Evolutionary conservation across 2,329 filamentous ascomycete species (phyloP).

Genomic region (Trichophyton mentagrophytes): DNA sequence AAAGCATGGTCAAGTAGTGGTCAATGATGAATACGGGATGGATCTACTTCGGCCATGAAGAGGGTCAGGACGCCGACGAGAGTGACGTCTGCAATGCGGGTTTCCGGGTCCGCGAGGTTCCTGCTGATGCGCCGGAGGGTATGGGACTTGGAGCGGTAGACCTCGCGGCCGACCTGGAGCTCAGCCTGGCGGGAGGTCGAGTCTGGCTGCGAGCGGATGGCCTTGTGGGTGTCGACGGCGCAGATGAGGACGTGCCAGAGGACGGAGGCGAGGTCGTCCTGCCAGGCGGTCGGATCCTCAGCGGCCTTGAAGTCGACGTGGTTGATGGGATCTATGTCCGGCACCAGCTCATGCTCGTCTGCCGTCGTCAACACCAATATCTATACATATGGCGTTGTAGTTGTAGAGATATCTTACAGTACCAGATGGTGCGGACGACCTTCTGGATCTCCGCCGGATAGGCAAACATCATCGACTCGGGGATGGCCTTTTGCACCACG

Average conservation of each 20-base stretch:
- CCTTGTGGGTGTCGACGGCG: conserved; percentile 12
- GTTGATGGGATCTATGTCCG: conserved; percentile 13
- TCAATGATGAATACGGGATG: not conserved
- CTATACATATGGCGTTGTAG: not conserved
- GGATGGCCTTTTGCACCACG: not conserved
- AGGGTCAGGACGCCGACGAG: conserved; percentile 12
- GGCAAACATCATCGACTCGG: not conserved
- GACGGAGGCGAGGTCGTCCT: conserved; percentile 9
- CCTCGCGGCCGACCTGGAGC: conserved; percentile 8
- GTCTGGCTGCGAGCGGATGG: conserved; percentile 8
- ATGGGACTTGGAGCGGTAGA: conserved; percentile 12
- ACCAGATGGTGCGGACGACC: conserved; percentile 12
- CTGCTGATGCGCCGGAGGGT: conserved; percentile 7
- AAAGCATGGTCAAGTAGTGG: not conserved
- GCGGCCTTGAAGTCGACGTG: conserved; percentile 3
- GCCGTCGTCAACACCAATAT: not conserved
- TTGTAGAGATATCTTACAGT: conserved; percentile 8
- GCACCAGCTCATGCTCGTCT: conserved; percentile 13
- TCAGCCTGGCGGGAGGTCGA: not conserved
- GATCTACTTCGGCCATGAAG: conserved; percentile 11
- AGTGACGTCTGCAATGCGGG: conserved; percentile 10
- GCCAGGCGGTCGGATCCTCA: conserved; percentile 11
- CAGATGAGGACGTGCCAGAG: conserved; percentile 11
- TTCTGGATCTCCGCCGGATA: conserved; percentile 10
- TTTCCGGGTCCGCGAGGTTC: conserved; percentile 7